These are phyloP conservation scores for Lactarius hengduanensis DNA, from an alignment of 768 basidiomycete species.

Conservation along the genomic window DNA sequence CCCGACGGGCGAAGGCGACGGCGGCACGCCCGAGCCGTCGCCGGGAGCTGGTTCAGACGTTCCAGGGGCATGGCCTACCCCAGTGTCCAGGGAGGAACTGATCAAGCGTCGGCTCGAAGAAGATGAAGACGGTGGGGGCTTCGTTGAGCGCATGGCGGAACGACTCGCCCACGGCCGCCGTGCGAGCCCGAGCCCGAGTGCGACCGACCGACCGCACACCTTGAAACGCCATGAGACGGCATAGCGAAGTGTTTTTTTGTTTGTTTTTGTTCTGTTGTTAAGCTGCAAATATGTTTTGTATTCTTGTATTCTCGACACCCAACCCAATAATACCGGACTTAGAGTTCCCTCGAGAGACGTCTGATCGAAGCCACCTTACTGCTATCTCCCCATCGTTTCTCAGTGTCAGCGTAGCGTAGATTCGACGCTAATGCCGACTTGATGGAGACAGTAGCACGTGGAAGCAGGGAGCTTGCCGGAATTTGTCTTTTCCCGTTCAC, in stretches of 20 bases:
- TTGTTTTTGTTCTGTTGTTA: slow-evolving; percentile 1
- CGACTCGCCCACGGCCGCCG: slow-evolving; percentile 54
- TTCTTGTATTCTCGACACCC: neutral
- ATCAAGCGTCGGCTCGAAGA: slow-evolving; percentile 63
- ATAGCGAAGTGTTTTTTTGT: slow-evolving; percentile 27
- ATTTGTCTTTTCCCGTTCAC: neutral
- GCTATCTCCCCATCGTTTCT: neutral
- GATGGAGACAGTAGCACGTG: neutral
- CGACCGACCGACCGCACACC: slow-evolving; percentile 43
- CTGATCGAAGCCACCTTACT: neutral
- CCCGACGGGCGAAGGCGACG: slow-evolving; percentile 22
- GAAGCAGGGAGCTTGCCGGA: neutral
- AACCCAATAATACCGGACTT: slow-evolving; percentile 3
- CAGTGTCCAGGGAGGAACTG: slow-evolving; percentile 56
- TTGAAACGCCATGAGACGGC: slow-evolving; percentile 68
- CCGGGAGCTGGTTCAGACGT: slow-evolving; percentile 36
- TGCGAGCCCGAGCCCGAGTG: slow-evolving; percentile 32
- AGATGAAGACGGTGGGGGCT: slow-evolving; percentile 46
- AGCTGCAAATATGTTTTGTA: neutral
- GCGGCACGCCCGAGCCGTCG: slow-evolving; percentile 11
- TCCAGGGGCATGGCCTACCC: slow-evolving; percentile 35
- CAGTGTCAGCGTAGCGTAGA: neutral
- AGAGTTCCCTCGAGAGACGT: neutral
- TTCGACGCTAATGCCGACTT: neutral
- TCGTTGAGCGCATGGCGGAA: slow-evolving; percentile 63